Percentiles rank a stretch among this genome's conserved stretches.
phyloP scores from a whole-genome alignment of 805 yeast species.

The Wickerhamomyces bisporus region DNA sequence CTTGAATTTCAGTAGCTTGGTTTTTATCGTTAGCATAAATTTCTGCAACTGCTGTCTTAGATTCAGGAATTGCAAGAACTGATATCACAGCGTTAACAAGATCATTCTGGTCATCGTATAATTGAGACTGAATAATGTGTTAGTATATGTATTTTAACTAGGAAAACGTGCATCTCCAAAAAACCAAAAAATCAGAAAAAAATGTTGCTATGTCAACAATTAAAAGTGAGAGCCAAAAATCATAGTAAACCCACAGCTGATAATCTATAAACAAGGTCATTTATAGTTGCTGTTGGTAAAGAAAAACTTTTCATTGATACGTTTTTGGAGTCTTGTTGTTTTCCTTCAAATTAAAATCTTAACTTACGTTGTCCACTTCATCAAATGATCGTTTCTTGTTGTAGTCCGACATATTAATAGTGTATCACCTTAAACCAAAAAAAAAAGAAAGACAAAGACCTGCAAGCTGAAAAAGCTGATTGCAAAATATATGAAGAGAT shows the following conservation, averaged over 20 bases:
- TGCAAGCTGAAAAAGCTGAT: too few relatives aligned
- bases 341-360: too few relatives aligned
- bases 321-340: too few relatives aligned
- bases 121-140: constrained; percentile 21
- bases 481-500: neutral
- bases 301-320: too few relatives aligned
- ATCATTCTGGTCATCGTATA: constrained; percentile 56
- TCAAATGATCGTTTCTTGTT: constrained; percentile 16
- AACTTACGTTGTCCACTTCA: constrained; percentile 11
- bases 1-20: constrained; percentile 75
- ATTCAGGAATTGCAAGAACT: constrained; percentile 64
- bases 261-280: too few relatives aligned
- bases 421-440: neutral
- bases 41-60: constrained; percentile 68
- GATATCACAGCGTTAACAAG: constrained; percentile 72
- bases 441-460: too few relatives aligned
- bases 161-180: neutral
- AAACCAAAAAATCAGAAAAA: neutral
- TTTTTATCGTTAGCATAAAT: constrained; percentile 70
- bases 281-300: too few relatives aligned
- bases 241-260: too few relatives aligned
- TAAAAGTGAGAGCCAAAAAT: too few relatives aligned
- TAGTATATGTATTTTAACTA: constrained; percentile 8
- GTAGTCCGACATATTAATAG: constrained; percentile 3
- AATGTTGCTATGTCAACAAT: too few relatives aligned